Base-by-base conservation (phyloP, 805 yeast genomes). In the Candida chilensis region DNA sequence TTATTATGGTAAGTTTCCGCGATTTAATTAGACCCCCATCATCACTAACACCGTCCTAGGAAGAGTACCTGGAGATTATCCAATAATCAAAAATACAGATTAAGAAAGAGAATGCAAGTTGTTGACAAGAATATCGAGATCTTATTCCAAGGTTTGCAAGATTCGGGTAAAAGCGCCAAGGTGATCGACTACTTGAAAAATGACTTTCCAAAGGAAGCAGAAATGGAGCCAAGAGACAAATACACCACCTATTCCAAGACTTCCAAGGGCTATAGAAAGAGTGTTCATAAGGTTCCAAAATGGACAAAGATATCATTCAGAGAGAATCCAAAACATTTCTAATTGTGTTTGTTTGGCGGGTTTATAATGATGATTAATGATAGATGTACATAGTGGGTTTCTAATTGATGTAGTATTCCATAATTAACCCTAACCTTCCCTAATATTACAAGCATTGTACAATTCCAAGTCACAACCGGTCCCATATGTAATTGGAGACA, bases 301-400 rank as follows among this genome's bases (percentile, higher is more conserved):
- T 87, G 95, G 94, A 87, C 96, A 32, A 86, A 79, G 60, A 52
- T 74, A 38, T 74, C 94, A 6, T 69, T 78, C 54, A 77, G 96
- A 62, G 75, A 71, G 35, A 81, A 83, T 47, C 96, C 96, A 27
- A 67, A 67, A 36, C 68, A 78, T 48, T 79, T 71, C 52, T 83
- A 60, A 49, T 11, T 17, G 17, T 32, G n/a, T 13, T 22, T 31
- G 19, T 24, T 5, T 17, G 9, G 25, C 16, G 11, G 17, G 19
- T 29, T 24, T 5, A n/a, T 24, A 11, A 12, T 16, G 12, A 17
- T 7, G 7, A 13, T 28, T 19, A 16, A 10, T 20, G 22, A 10
- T n/a, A 20, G n/a, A 20, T 20, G 10, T 20, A n/a, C n/a, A 20
- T 20, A 20, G n/a, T n/a, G n/a, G n/a, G n/a, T n/a, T n/a, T n/a